Base-by-base conservation (phyloP, 768 basidiomycete species). In the Rubroboletus pulcherrimus region DNA sequence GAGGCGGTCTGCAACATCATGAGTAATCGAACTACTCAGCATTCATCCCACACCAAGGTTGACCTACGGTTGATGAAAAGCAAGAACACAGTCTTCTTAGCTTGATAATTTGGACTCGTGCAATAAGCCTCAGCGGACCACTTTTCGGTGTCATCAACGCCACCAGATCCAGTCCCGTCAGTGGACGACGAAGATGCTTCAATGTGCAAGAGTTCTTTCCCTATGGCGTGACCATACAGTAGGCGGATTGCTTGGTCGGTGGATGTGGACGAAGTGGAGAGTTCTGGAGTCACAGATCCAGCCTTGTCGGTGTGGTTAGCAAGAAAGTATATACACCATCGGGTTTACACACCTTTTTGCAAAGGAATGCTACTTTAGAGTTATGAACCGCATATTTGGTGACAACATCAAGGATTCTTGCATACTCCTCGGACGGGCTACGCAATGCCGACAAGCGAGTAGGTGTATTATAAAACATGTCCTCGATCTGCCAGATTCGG, bases 301-400 rank as follows among this genome's bases (percentile, higher is more conserved):
- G 79, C 80, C 93, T 96, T 53, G 4, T 52, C 7, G 17, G 29
- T 15, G 15, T 26, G n/a, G 51, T 64, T 30, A 69, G 11, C 43
- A 14, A 43, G 30, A 11, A 34, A 37, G 12, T 5, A 45, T 35
- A 54, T 6, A 5, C 0, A 0, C 9, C 7, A 31, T 35, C 5
- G n/a, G 19, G 1, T 30, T 7, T 5, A 50, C 63, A 44, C 45
- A 88, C 93, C 82, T 98, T 98, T 71, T 91, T 95, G 78, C 95
- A 98, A 0, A 85, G 77, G 73, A 98, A 96, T 0, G 93, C 81
- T 4, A 94, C 84, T 11, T 80, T 82, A 0, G 96, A 83, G 67
- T 99, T 98, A 69, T 99, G 97, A 10, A 95, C 79, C 0, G 97
- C 93, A 66, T 99, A 99, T 58, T 88, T 90, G 3, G 91, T 91